Base-by-base conservation (phyloP, 768 basidiomycete species). In the Kwoniella mangroviensis region DNA sequence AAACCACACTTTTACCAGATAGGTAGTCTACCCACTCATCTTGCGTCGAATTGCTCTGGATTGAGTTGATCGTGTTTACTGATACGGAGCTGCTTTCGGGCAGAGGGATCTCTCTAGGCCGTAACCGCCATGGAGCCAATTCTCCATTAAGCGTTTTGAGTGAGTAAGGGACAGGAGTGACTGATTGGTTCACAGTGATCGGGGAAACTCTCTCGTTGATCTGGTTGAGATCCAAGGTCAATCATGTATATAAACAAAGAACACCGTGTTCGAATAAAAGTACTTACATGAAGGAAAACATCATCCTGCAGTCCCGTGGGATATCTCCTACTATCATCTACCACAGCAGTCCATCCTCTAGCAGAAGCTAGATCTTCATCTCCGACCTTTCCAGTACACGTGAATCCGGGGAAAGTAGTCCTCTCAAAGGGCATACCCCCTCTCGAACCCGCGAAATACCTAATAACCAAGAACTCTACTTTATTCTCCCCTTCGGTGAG, bases 371-470 rank as follows among this genome's bases (percentile, higher is more conserved):
- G 15, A 64, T 69, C 60, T 19, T 55, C 53, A 17, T 70, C 64
- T 45, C 68, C 69, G 6, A 69, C 59, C 11, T 7, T 24, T 9
- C 74, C 74, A 15, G 43, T 42, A 15, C 70, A 58, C 3, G 74
- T 75, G 26, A 75, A 52, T 11, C 74, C 74, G 0, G 74, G 68
- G 28, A 70, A 68, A 12, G 61, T 69, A 7, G 74, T 71, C 22
- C 74, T 58, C 10, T 57, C 74, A 60, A 75, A 75, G 1, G 69
- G 71, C 69, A 73, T 63, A n/a, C 62, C 74, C 2, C 64, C 71
- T 41, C 71, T 60, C 13, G 67, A 66, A 1, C 71, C 62, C 1
- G 57, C 60, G 43, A 75, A 75, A 62, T 69, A 75, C 40, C 74
- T 64, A 49, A 75, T 61, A 2, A 75, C 71, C 45, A 68, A 19